phyloP scores from a whole-genome alignment of 192 early-diverging fungal genomes.

The Radiomyces spectabilis region DNA sequence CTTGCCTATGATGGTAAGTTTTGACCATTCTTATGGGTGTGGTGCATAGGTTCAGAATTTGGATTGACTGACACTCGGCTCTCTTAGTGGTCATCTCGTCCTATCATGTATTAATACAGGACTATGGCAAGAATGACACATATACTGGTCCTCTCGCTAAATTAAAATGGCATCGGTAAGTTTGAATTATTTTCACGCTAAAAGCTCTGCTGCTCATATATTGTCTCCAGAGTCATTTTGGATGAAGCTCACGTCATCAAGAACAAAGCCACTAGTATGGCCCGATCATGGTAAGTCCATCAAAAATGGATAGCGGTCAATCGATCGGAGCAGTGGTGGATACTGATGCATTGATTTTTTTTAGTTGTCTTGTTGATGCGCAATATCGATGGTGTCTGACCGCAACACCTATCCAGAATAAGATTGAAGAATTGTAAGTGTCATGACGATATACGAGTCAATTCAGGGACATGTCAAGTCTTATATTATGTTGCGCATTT shows the following conservation, averaged over 20 bases:
- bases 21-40: too few species aligned
- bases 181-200: too few species aligned
- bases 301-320: too few species aligned
- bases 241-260: conserved; percentile 64
- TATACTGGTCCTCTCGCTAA: conserved; percentile 25
- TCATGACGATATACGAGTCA: too few species aligned
- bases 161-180: conserved; percentile 28
- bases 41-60: not conserved
- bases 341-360: not conserved
- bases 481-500: not conserved
- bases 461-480: not conserved
- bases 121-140: not conserved
- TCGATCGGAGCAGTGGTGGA: not conserved
- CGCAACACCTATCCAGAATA: conserved; percentile 55
- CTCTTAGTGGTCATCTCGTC: conserved; percentile 46
- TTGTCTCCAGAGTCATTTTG: conserved; percentile 26
- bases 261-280: conserved; percentile 33
- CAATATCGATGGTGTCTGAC: conserved; percentile 58
- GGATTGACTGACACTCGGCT: not conserved
- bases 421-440: conserved; percentile 48
- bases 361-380: conserved; percentile 31
- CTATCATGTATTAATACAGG: conserved; percentile 16
- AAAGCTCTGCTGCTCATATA: too few species aligned
- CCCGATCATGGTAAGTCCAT: conserved; percentile 29
- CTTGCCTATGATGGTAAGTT: conserved; percentile 38